Evolutionary conservation across 768 basidiomycete species (phyloP).

Genomic region (Rubroboletus pulcherrimus): DNA sequence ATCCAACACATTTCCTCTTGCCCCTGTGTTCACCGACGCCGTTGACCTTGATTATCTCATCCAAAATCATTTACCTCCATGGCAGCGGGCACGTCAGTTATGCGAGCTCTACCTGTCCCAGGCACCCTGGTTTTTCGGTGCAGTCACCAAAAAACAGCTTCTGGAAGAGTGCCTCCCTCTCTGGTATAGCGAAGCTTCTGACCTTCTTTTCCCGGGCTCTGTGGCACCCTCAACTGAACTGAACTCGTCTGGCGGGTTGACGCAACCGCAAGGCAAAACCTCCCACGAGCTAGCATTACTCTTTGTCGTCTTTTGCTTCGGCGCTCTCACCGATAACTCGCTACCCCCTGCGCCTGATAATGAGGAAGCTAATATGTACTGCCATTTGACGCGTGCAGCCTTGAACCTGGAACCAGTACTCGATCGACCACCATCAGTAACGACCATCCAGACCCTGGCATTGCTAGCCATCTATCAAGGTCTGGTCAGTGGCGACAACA

Average conservation of each 20-base stretch:
- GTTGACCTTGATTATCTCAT: conserved; percentile 46
- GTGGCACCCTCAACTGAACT: conserved; percentile 19
- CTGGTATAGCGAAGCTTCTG: conserved; percentile 55
- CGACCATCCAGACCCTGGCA: conserved; percentile 63
- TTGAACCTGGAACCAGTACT: conserved; percentile 64
- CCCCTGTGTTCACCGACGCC: conserved; percentile 33
- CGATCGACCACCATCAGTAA: conserved; percentile 67
- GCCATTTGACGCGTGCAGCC: conserved; percentile 59
- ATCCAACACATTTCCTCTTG: conserved; percentile 48
- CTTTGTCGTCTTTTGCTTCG: conserved; percentile 61
- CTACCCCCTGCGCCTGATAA: conserved; percentile 53
- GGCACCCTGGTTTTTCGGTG: conserved; percentile 78
- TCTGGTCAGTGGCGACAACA: conserved; percentile 61
- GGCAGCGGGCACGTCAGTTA: conserved; percentile 54
- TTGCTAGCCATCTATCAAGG: conserved; percentile 73
- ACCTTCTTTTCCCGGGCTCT: conserved; percentile 23
- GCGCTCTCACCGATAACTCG: conserved; percentile 52
- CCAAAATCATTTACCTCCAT: conserved; percentile 52
- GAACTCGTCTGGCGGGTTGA: neutral
- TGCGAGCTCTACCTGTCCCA: conserved; percentile 72
- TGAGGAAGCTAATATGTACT: conserved; percentile 50
- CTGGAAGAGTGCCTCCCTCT: conserved; percentile 62
- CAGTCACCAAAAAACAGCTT: conserved; percentile 59
- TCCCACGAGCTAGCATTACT: conserved; percentile 63
- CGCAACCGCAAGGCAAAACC: conserved; percentile 23